A percentile compares a stretch with the other conserved stretches of the same genome.
Conservation (phyloP, 2,329 filamentous ascomycete species). For the Colletotrichum tamarilloi region DNA sequence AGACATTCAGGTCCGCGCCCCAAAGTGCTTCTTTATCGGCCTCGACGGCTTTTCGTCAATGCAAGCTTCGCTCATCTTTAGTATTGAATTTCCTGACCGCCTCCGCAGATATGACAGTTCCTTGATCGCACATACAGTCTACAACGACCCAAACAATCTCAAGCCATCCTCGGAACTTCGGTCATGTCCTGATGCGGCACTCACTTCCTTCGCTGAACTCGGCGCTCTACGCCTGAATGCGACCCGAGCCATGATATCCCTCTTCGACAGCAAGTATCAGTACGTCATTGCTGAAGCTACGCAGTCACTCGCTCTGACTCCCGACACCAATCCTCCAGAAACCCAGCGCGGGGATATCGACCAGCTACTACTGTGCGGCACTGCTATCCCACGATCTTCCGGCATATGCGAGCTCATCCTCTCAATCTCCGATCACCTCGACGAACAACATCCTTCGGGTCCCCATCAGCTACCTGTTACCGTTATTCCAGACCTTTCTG, state of each 20-base stretch:
- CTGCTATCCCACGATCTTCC: slow-evolving; percentile 41
- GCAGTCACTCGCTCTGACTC: slow-evolving; percentile 49
- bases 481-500: slow-evolving; percentile 47
- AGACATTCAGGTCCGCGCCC: slow-evolving; percentile 42
- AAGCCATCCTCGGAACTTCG: slow-evolving; percentile 40
- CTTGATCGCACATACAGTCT: slow-evolving; percentile 5
- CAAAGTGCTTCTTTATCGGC: background rate
- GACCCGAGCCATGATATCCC: slow-evolving; percentile 57
- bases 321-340: slow-evolving; percentile 38
- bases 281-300: slow-evolving; percentile 64
- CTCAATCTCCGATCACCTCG: background rate
- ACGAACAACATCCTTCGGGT: background rate
- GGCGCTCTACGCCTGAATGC: slow-evolving; percentile 53
- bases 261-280: slow-evolving; percentile 61
- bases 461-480: slow-evolving; percentile 44
- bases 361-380: slow-evolving; percentile 41
- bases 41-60: background rate
- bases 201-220: slow-evolving; percentile 63
- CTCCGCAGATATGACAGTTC: slow-evolving; percentile 27
- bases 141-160: slow-evolving; percentile 38
- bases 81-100: background rate
- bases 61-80: background rate
- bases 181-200: slow-evolving; percentile 47
- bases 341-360: background rate
- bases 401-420: slow-evolving; percentile 45